Conservation (phyloP, 352 stramenopile species). For the Globisporangium radiosum region DNA sequence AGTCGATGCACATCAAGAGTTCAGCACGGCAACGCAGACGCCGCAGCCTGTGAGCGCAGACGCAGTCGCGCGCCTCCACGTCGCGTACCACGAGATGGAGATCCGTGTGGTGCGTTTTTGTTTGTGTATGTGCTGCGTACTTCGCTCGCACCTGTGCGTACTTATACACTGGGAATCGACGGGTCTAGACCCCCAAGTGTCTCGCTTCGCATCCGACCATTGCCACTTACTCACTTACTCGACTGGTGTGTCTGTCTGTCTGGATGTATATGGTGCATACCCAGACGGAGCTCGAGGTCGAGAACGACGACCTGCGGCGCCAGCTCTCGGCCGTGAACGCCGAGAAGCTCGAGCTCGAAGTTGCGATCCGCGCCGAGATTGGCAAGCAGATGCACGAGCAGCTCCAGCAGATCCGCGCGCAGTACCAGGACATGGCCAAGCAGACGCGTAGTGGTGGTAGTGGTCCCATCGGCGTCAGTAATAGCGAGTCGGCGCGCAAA, state of each 20-base stretch:
- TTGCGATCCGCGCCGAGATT: constrained; percentile 55
- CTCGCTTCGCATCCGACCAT: too few relatives aligned
- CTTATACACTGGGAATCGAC: too few relatives aligned
- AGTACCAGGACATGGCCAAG: constrained; percentile 43
- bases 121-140: neutral
- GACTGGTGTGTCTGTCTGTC: neutral
- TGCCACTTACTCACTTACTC: neutral
- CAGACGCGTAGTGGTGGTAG: constrained; percentile 10
- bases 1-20: too few relatives aligned
- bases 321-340: constrained; percentile 41
- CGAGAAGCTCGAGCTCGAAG: constrained; percentile 55
- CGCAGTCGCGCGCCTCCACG: neutral
- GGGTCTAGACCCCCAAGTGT: too few relatives aligned
- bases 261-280: too few relatives aligned
- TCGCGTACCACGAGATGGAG: constrained; percentile 1
- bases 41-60: too few relatives aligned
- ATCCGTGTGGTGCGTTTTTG: constrained; percentile 13
- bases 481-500: constrained; percentile 20
- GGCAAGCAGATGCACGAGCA: constrained; percentile 67
- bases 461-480: too few relatives aligned
- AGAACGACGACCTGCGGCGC: constrained; percentile 56
- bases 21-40: too few relatives aligned
- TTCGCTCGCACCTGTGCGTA: too few relatives aligned
- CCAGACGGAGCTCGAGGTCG: constrained; percentile 34
- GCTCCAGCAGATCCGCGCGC: constrained; percentile 51